These are phyloP conservation scores for Apiospora malaysiana DNA, from an alignment of 2,329 filamentous ascomycete species.

Conservation along the genomic window DNA sequence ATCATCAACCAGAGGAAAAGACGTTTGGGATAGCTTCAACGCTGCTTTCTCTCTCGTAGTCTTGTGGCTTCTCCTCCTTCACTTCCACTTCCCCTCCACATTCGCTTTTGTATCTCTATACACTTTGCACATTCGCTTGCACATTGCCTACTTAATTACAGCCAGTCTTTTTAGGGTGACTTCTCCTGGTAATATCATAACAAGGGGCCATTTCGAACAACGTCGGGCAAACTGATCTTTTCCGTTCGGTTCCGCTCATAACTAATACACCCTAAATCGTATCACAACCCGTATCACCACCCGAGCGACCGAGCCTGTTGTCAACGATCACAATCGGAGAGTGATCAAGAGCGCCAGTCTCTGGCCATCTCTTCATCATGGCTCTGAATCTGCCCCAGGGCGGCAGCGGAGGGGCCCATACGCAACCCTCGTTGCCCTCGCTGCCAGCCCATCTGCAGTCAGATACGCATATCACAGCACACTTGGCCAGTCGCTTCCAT, in stretches of 20 bases:
- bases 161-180: neutral
- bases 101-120: slow-evolving; percentile 19
- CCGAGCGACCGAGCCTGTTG: slow-evolving; percentile 6
- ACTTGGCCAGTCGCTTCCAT: slow-evolving; percentile 89
- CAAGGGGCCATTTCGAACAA: slow-evolving; percentile 2
- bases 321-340: slow-evolving; percentile 23
- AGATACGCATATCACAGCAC: slow-evolving; percentile 79
- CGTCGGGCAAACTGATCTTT: neutral
- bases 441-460: slow-evolving; percentile 83
- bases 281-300: slow-evolving; percentile 25
- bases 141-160: slow-evolving; percentile 14
- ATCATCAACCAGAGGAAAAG: slow-evolving; percentile 3
- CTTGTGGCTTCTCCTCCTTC: slow-evolving; percentile 11
- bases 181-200: slow-evolving; percentile 8
- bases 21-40: slow-evolving; percentile 15
- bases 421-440: slow-evolving; percentile 84
- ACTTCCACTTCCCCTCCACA: slow-evolving; percentile 14
- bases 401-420: slow-evolving; percentile 68
- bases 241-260: neutral
- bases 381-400: slow-evolving; percentile 62
- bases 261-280: slow-evolving; percentile 4
- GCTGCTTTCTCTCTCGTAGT: neutral
- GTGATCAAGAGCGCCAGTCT: slow-evolving; percentile 32
- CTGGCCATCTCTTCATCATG: slow-evolving; percentile 55
- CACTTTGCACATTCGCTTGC: slow-evolving; percentile 14